Conservation (phyloP, 164 flowering plant species). For the Aristolochia contorta region DNA sequence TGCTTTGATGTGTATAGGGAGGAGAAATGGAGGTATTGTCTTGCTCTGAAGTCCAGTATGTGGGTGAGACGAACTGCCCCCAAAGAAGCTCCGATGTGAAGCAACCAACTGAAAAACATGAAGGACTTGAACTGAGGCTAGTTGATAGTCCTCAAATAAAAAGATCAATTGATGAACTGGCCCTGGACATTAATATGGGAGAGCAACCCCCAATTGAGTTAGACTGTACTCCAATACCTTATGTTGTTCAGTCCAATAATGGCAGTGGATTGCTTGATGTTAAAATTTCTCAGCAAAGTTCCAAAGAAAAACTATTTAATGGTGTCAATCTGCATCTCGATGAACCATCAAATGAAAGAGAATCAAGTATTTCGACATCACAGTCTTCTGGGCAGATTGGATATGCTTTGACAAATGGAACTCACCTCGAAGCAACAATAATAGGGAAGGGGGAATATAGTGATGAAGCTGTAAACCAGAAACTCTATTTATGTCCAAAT, state of each 20-base stretch:
- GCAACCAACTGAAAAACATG: slow-evolving; percentile 3
- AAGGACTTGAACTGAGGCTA: background rate
- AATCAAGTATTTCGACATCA: background rate
- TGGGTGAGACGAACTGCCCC: slow-evolving; percentile 41
- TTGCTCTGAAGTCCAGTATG: slow-evolving; percentile 40
- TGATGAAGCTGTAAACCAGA: background rate
- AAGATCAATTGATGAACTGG: slow-evolving; percentile 2
- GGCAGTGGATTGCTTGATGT: background rate
- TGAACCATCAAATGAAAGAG: slow-evolving; percentile 3
- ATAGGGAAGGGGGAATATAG: background rate
- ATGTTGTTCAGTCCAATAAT: background rate
- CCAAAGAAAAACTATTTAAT: background rate
- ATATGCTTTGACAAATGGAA: slow-evolving; percentile 3
- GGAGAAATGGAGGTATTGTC: slow-evolving; percentile 55
- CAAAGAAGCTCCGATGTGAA: slow-evolving; percentile 25
- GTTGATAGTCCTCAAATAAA: slow-evolving; percentile 2
- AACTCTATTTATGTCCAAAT: background rate
- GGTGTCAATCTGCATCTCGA: slow-evolving; percentile 3
- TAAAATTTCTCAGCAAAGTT: background rate
- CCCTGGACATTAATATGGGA: background rate
- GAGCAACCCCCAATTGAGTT: background rate
- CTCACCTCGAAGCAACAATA: background rate
- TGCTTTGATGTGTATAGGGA: slow-evolving; percentile 4
- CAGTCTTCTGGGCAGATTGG: background rate
- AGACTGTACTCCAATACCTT: background rate